Percentiles rank a stretch among this genome's conserved stretches.
Conservation (phyloP, 768 basidiomycete genomes). For the Gautieria morchelliformis region DNA sequence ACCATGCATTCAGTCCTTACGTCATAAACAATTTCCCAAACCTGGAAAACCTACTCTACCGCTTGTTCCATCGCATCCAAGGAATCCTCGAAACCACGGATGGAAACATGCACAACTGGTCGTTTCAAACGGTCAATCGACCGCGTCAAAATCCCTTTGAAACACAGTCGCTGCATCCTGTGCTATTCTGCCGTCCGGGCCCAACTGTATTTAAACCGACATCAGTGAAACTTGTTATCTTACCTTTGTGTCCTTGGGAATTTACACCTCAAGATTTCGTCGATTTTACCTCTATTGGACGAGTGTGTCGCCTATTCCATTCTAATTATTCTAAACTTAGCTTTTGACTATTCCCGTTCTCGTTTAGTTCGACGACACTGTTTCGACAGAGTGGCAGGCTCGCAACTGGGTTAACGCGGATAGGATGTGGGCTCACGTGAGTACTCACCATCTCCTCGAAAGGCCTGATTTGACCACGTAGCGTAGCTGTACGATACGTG, state of each 20-base stretch:
- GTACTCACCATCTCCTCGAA: background rate
- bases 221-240: background rate
- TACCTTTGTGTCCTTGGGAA: conserved; percentile 4
- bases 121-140: background rate
- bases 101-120: background rate
- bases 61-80: background rate
- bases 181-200: background rate
- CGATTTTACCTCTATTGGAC: background rate
- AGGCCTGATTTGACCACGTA: background rate
- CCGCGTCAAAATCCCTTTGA: background rate
- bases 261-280: background rate
- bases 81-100: background rate
- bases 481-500: conserved; percentile 4
- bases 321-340: background rate
- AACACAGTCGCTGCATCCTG: background rate
- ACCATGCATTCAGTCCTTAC: background rate
- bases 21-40: background rate
- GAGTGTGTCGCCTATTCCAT: background rate
- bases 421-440: conserved; percentile 2
- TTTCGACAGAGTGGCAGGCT: background rate
- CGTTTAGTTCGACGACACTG: background rate
- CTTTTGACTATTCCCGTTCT: background rate
- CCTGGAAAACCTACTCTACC: background rate
- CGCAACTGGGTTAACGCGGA: background rate
- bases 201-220: background rate